phyloP scores from a whole-genome alignment of 1,284 basidiomycete species.

The Malassezia dermatis region DNA sequence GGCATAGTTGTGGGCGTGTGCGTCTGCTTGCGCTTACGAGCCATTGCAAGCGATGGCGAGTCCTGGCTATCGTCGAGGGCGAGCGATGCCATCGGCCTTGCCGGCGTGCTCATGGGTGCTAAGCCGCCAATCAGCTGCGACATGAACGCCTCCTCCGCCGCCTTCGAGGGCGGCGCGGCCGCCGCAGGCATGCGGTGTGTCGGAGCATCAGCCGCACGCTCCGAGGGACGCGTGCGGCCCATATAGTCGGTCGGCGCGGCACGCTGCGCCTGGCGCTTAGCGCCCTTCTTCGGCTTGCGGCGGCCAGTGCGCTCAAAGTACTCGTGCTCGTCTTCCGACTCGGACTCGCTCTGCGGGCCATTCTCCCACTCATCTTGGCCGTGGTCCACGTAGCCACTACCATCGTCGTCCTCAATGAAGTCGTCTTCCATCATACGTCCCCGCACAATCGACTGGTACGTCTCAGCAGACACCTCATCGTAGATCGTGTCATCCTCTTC shows the following conservation, averaged over 20 bases:
- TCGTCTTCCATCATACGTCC: conserved; percentile 79
- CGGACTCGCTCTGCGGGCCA: conserved; percentile 30
- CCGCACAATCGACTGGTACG: conserved; percentile 76
- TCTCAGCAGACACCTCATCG: conserved; percentile 82
- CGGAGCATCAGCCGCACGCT: not conserved
- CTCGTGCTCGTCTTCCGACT: conserved; percentile 37
- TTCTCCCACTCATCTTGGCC: conserved; percentile 80
- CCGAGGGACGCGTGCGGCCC: not conserved
- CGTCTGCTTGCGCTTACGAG: conserved; percentile 23
- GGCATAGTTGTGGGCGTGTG: conserved; percentile 7
- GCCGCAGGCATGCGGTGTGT: conserved; percentile 4
- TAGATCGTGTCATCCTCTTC: conserved; percentile 62
- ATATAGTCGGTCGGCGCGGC: conserved; percentile 15
- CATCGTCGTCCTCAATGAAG: conserved; percentile 82
- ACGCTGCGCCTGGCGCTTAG: conserved; percentile 21
- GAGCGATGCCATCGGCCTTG: conserved; percentile 6
- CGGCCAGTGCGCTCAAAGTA: conserved; percentile 44
- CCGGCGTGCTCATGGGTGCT: conserved; percentile 18
- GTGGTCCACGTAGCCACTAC: conserved; percentile 84
- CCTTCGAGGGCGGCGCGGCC: conserved; percentile 25
- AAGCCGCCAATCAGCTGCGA: conserved; percentile 37
- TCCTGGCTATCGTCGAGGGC: conserved; percentile 16
- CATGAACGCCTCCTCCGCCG: conserved; percentile 47
- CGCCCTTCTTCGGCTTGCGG: conserved; percentile 37
- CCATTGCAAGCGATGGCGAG: conserved; percentile 14